Conservation (phyloP, 2,329 filamentous ascomycete genomes). For the Ophiostoma australiae region DNA sequence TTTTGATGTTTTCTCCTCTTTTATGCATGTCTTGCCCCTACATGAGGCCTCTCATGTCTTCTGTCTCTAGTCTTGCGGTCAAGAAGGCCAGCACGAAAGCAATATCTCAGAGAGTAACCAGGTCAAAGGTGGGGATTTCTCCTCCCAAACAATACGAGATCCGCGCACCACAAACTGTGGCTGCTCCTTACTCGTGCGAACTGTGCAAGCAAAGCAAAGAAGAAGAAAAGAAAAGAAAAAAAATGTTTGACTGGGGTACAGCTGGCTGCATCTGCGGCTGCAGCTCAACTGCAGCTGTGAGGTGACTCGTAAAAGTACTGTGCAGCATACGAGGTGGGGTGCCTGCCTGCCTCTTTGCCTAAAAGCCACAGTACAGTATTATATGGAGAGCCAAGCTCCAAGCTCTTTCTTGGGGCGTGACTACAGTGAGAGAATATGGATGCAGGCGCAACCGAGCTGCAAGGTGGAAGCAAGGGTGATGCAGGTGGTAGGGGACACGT, state of each 20-base stretch:
- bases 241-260: background rate
- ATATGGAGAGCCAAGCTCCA: background rate
- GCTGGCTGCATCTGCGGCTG: background rate
- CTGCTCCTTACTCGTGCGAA: background rate
- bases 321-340: constrained; percentile 12
- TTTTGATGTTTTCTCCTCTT: background rate
- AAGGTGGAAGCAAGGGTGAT: constrained; percentile 1
- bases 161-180: background rate
- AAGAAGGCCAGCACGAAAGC: background rate
- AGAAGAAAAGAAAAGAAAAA: too few relatives aligned
- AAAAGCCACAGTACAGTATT: too few relatives aligned
- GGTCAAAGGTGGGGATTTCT: background rate
- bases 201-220: background rate
- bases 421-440: background rate
- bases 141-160: background rate
- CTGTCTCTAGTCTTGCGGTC: constrained; percentile 4
- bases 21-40: background rate
- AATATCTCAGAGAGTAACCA: background rate
- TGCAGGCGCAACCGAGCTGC: constrained; percentile 7
- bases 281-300: constrained; percentile 2
- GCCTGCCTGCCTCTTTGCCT: background rate
- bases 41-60: constrained; percentile 1
- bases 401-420: too few relatives aligned
- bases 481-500: background rate
- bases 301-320: constrained; percentile 4